phyloP scores from a whole-genome alignment of 495 filamentous ascomycete species.

The Penicillium canescens region DNA sequence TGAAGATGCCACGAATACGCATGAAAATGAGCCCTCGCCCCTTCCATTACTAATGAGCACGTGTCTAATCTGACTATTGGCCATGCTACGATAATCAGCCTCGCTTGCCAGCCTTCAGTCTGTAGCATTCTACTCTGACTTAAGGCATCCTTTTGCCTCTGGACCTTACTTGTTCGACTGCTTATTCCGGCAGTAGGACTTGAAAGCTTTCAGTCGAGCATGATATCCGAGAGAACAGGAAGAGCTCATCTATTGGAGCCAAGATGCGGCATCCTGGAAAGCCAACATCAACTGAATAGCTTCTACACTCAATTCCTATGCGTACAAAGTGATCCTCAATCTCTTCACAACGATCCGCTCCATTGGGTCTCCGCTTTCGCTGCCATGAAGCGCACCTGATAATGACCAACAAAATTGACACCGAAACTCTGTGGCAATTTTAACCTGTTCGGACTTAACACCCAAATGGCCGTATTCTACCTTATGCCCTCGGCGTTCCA shows the following conservation, averaged over 20 bases:
- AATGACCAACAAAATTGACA: no score
- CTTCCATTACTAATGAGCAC: neutral
- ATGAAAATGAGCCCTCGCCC: neutral
- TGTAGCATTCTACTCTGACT: slow-evolving; percentile 3
- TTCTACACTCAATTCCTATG: no score
- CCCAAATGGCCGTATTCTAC: slow-evolving; percentile 4
- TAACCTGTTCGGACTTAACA: slow-evolving; percentile 1
- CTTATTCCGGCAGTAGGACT: slow-evolving; percentile 1
- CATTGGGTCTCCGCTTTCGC: no score
- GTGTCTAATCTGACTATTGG: neutral
- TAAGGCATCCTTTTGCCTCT: slow-evolving; percentile 2
- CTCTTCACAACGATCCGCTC: no score
- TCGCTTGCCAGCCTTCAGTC: neutral
- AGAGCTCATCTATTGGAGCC: slow-evolving; percentile 2
- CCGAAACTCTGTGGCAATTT: neutral
- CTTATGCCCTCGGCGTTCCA: neutral
- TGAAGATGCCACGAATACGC: neutral
- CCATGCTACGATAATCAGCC: slow-evolving; percentile 2
- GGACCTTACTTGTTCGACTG: neutral
- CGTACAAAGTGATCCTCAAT: no score
- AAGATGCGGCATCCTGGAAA: neutral
- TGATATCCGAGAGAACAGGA: neutral
- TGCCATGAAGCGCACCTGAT: no score
- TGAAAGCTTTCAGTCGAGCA: slow-evolving; percentile 1
- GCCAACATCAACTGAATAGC: no score